Base-by-base conservation (phyloP, 2,329 filamentous ascomycete species). In the Paecilomyces formosus region DNA sequence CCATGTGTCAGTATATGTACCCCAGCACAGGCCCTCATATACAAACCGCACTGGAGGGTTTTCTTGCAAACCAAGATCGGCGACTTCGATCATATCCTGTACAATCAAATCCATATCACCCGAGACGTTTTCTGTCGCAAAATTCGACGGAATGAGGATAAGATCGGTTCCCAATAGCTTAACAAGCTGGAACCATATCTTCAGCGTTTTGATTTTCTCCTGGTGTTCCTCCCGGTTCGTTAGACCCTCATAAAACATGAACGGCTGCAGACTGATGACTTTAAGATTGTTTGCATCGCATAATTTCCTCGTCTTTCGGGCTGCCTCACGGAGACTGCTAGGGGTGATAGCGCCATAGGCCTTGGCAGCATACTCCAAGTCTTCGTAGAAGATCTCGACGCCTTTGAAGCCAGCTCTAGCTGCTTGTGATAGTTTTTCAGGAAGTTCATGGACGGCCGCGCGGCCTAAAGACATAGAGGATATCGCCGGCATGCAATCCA, bases 371-470 rank as follows among this genome's bases (percentile, higher is more conserved):
- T 85, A 84, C 59, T 84, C 76, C 3, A 93, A 80, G 70, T 93
- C 89, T 69, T 93, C 89, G 71, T 88, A 86, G 77, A 91, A 92
- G 21, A 92, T 79, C 70, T 93, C 89, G 63, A 93, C 83, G 55
- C 87, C 88, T 59, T 81, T 72, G 68, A 90, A 85, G 21, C 85
- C 86, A 64, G 88, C 81, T 57, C 79, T 76, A 4, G 81, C 77
- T 6, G 88, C 88, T 75, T 85, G 82, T 65, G 85, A 77, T 53
- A 92, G 80, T 68, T 91, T 92, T 66, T 83, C 76, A 1, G 79
- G 70, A 45, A 92, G 78, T 18, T 78, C 75, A 71, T 93, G 89
- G 61, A 86, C 83, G 69, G 86, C 87, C 66, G 84, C 85, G 54
- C 88, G 85, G 49, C 89, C 88, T 0, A 92, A 79, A 50, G 88